Conservation (phyloP, 441 rosid species). For the Aquilaria agallochum region DNA sequence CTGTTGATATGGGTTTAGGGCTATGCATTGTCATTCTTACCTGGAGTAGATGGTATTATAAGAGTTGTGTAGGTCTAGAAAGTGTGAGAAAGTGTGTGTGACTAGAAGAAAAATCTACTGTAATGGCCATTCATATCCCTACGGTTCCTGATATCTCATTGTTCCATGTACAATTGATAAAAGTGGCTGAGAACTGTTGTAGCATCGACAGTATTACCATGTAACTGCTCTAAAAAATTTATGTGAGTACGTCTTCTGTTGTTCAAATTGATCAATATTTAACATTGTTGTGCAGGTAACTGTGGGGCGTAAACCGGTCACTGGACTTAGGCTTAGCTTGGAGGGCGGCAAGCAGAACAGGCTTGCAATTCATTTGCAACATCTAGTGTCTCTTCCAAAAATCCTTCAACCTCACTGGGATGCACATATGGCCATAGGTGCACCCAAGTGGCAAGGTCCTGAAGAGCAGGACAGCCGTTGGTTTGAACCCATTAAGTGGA, state of each 20-base stretch:
- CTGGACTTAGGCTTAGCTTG: conserved; percentile 62
- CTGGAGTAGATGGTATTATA: no score
- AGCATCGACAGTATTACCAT: background rate
- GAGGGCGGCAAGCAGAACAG: conserved; percentile 76
- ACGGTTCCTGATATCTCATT: no score
- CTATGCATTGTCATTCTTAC: no score
- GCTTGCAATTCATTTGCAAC: conserved; percentile 69
- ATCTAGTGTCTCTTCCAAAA: conserved; percentile 74
- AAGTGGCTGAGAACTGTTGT: no score
- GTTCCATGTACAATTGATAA: no score
- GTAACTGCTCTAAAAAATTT: no score
- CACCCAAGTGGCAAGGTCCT: conserved; percentile 85
- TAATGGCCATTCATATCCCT: no score
- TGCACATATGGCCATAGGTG: conserved; percentile 72
- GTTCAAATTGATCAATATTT: conserved; percentile 4
- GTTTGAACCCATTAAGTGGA: conserved; percentile 86
- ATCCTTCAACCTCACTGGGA: conserved; percentile 83
- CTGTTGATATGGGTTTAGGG: no score
- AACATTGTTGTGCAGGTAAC: conserved; percentile 45
- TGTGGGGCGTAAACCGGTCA: conserved; percentile 82
- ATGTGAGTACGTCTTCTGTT: background rate
- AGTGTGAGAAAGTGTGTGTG: no score
- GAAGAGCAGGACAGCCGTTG: conserved; percentile 89
- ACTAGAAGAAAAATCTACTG: no score
- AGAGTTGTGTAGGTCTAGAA: no score